A percentile compares a stretch with the other conserved stretches of the same genome.
Conservation (phyloP, 1,139 yeast species). For the Yamadazyma aaseri region DNA sequence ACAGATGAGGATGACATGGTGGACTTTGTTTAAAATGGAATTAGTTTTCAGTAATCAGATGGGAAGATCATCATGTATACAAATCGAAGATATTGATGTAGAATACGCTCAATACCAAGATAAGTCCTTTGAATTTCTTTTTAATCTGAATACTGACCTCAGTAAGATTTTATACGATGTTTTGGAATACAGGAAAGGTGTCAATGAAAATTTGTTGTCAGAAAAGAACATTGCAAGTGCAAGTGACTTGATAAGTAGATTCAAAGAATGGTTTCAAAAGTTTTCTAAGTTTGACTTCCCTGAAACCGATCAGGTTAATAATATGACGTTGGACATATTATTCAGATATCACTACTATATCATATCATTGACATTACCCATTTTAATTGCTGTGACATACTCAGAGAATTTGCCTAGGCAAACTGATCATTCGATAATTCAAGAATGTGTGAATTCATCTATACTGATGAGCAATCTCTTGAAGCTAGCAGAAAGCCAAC, state of each 20-base stretch:
- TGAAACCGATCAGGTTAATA: neutral
- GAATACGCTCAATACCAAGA: conserved; percentile 4
- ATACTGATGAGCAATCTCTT: conserved; percentile 4
- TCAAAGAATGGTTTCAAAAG: conserved; percentile 6
- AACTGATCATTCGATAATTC: neutral
- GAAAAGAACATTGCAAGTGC: conserved; percentile 4
- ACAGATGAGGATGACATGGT: conserved; percentile 15
- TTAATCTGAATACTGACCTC: conserved; percentile 1
- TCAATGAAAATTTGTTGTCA: conserved; percentile 2
- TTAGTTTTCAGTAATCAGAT: conserved; percentile 12
- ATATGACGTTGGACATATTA: conserved; percentile 6
- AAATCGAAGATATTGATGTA: conserved; percentile 14
- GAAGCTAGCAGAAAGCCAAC: conserved; percentile 1
- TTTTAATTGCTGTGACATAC: conserved; percentile 5
- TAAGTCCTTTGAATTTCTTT: neutral
- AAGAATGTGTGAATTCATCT: conserved; percentile 6
- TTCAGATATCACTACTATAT: conserved; percentile 10
- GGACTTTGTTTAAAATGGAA: conserved; percentile 15
- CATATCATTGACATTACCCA: conserved; percentile 11
- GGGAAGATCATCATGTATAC: conserved; percentile 14
- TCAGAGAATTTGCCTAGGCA: neutral
- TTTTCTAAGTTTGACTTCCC: neutral
- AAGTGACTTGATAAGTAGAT: conserved; percentile 3
- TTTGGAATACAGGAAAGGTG: conserved; percentile 4
- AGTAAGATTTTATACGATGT: conserved; percentile 6